Evolutionary conservation across 2,329 filamentous ascomycete species (phyloP).

Genomic region (Purpureocillium lavendulum): DNA sequence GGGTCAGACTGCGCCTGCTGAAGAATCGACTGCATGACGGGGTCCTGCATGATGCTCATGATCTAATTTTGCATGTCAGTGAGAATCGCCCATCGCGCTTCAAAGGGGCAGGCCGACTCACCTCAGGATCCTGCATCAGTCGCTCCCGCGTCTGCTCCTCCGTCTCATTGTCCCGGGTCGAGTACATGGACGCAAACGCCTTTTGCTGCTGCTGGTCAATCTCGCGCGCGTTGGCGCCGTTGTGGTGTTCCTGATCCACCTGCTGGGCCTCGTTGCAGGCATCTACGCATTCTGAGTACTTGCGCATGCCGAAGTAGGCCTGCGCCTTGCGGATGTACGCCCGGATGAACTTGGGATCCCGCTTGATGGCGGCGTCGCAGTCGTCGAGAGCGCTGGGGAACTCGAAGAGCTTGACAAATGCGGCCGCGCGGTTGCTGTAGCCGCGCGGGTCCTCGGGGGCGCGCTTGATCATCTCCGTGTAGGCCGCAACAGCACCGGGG

Average conservation of each 20-base stretch:
- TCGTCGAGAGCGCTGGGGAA: constrained; percentile 92
- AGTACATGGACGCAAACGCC: constrained; percentile 82
- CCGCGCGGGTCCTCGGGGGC: constrained; percentile 86
- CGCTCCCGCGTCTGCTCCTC: constrained; percentile 93
- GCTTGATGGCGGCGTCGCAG: constrained; percentile 85
- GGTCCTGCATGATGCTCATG: constrained; percentile 85
- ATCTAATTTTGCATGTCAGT: constrained; percentile 41
- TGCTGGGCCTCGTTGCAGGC: constrained; percentile 72
- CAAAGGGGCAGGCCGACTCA: constrained; percentile 34
- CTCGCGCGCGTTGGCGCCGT: constrained; percentile 75
- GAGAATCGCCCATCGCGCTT: not conserved
- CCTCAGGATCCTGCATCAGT: constrained; percentile 83
- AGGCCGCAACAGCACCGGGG: constrained; percentile 89
- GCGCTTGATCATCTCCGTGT: constrained; percentile 94
- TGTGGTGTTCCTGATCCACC: constrained; percentile 62
- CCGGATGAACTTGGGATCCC: constrained; percentile 84
- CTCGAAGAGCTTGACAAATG: constrained; percentile 91
- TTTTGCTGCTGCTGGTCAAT: constrained; percentile 94
- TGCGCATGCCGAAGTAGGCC: constrained; percentile 93
- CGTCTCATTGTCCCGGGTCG: constrained; percentile 84
- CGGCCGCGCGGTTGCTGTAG: constrained; percentile 94
- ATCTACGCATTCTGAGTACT: constrained; percentile 92
- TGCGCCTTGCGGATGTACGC: constrained; percentile 96
- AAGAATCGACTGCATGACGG: constrained; percentile 94
- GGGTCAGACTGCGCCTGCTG: constrained; percentile 95